phyloP scores from a whole-genome alignment of 345 rosid species.

The Hevea brasiliensis region DNA sequence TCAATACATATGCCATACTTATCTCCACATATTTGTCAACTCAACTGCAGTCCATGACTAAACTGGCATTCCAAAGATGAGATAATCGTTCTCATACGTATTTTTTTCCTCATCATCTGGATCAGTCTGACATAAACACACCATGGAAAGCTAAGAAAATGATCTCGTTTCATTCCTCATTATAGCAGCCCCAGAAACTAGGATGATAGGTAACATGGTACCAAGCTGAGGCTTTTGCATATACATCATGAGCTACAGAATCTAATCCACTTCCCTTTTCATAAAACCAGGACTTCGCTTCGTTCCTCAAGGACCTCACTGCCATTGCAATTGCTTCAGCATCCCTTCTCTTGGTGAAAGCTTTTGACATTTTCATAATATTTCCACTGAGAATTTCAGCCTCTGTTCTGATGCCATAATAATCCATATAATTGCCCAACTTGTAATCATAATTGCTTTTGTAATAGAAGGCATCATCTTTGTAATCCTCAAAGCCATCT shows the following conservation, averaged over 20 bases:
- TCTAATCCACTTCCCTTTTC: conserved; percentile 30
- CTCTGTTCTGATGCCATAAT: conserved; percentile 55
- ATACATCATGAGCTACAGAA: conserved; percentile 19
- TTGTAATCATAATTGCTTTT: conserved; percentile 50
- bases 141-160: conserved; percentile 81
- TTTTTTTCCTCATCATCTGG: conserved; percentile 46
- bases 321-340: conserved; percentile 47
- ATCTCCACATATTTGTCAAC: background rate
- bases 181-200: conserved; percentile 56
- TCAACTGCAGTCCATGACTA: conserved; percentile 7
- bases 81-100: background rate
- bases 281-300: conserved; percentile 52
- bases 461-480: conserved; percentile 43
- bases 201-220: conserved; percentile 72
- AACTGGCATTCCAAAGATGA: conserved; percentile 15
- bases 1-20: no score
- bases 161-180: conserved; percentile 55
- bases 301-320: conserved; percentile 48
- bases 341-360: conserved; percentile 49
- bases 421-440: conserved; percentile 55
- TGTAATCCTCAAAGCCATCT: conserved; percentile 46
- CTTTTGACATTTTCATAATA: conserved; percentile 46
- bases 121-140: conserved; percentile 61
- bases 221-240: conserved; percentile 79
- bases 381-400: conserved; percentile 57